phyloP scores from a whole-genome alignment of 352 stramenopile species.

The Globisporangium iwayamae region DNA sequence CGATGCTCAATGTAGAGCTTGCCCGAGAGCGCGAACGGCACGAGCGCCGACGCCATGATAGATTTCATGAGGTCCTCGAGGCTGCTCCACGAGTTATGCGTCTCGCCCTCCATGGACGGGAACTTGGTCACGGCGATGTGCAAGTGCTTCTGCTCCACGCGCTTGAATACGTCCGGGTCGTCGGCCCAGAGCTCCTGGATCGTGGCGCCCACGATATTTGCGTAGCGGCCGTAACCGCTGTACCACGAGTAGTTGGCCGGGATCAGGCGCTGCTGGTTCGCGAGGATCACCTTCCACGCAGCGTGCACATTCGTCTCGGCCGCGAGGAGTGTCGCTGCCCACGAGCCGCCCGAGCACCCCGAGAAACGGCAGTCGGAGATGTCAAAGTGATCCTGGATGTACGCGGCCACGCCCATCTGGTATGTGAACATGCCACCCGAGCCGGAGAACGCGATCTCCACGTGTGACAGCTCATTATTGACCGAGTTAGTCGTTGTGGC shows the following conservation, averaged over 20 bases:
- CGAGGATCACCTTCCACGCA: slow-evolving; percentile 48
- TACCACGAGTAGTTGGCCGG: slow-evolving; percentile 47
- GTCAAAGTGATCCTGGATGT: slow-evolving; percentile 60
- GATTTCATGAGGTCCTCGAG: slow-evolving; percentile 60
- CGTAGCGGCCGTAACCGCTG: slow-evolving; percentile 62
- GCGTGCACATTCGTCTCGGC: slow-evolving; percentile 41
- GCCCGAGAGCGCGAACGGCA: slow-evolving; percentile 64
- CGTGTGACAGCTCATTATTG: slow-evolving; percentile 14
- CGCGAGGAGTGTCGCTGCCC: slow-evolving; percentile 40
- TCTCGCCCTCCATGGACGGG: slow-evolving; percentile 50
- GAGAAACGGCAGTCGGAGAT: slow-evolving; percentile 40
- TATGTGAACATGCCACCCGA: slow-evolving; percentile 70
- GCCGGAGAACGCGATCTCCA: slow-evolving; percentile 67
- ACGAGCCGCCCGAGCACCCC: slow-evolving; percentile 38
- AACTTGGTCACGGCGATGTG: slow-evolving; percentile 65
- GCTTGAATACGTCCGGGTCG: slow-evolving; percentile 43
- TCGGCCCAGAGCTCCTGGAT: slow-evolving; percentile 51
- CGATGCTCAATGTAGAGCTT: slow-evolving; percentile 57
- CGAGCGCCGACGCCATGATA: slow-evolving; percentile 62
- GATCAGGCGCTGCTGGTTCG: slow-evolving; percentile 40
- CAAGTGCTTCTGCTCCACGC: slow-evolving; percentile 36
- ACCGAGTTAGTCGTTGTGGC: not conserved
- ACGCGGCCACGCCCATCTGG: slow-evolving; percentile 69
- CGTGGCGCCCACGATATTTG: slow-evolving; percentile 45
- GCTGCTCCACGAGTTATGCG: slow-evolving; percentile 47